A percentile compares a stretch with the other conserved stretches of the same genome.
Conservation (phyloP, 306 rosid species). For the Prunus fruticosa region DNA sequence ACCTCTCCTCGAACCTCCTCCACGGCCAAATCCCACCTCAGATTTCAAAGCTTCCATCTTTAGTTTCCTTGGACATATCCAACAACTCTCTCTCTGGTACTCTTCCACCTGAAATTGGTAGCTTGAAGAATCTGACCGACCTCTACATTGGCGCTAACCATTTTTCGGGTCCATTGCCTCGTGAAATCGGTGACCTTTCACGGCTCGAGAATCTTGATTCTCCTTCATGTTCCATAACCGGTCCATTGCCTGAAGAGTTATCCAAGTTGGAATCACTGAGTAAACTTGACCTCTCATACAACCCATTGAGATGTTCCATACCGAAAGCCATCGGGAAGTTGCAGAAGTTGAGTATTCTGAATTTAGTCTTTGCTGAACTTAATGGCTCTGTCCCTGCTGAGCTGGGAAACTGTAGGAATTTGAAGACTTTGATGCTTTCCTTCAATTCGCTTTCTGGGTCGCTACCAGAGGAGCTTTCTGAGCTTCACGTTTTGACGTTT, state of each 20-base stretch:
- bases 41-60: conserved; percentile 43
- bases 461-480: conserved; percentile 81
- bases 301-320: conserved; percentile 79
- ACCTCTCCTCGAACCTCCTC: conserved; percentile 59
- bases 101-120: conserved; percentile 62
- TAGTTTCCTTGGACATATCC: conserved; percentile 72
- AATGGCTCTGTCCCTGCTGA: conserved; percentile 79
- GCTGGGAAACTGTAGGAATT: conserved; percentile 65
- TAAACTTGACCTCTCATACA: conserved; percentile 80
- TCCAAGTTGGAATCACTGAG: conserved; percentile 50
- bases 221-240: conserved; percentile 66
- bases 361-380: conserved; percentile 63
- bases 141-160: conserved; percentile 65
- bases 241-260: conserved; percentile 84
- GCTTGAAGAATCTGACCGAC: conserved; percentile 58
- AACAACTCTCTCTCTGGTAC: conserved; percentile 79
- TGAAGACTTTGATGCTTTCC: conserved; percentile 67
- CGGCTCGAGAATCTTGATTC: conserved; percentile 53
- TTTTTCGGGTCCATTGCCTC: conserved; percentile 70
- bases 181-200: conserved; percentile 65
- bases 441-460: conserved; percentile 79
- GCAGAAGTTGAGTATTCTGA: conserved; percentile 49
- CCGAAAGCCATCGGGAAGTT: conserved; percentile 76
- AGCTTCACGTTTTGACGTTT: conserved; percentile 63
- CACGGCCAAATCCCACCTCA: conserved; percentile 56